Evolutionary conservation across 495 filamentous ascomycete species (phyloP).

Genomic region (Cairneyella variabilis): DNA sequence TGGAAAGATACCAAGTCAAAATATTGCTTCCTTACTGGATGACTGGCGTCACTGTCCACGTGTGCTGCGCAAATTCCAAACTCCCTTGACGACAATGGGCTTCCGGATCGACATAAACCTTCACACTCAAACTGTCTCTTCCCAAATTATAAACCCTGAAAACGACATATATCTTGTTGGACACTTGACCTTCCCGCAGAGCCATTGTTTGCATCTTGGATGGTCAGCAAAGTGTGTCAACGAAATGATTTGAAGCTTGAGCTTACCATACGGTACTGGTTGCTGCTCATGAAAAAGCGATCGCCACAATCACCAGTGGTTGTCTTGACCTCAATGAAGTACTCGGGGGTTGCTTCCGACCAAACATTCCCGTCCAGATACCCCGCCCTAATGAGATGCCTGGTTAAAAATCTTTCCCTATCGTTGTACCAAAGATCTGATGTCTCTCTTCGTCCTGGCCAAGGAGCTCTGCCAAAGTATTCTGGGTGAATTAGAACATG

Average conservation of each 20-base stretch:
- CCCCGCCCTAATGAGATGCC: constrained; percentile 29
- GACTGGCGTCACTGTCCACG: constrained; percentile 28
- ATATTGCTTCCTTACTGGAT: too few species aligned
- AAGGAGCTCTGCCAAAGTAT: constrained; percentile 33
- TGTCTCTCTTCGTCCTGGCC: constrained; percentile 16
- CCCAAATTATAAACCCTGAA: constrained; percentile 39
- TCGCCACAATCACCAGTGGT: background rate
- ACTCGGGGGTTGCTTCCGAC: constrained; percentile 28
- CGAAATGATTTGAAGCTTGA: background rate
- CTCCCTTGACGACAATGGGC: constrained; percentile 18
- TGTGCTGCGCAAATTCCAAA: constrained; percentile 28
- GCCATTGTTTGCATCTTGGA: constrained; percentile 1
- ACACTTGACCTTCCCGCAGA: constrained; percentile 18
- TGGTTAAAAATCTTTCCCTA: constrained; percentile 23
- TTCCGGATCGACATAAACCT: constrained; percentile 37
- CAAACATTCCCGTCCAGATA: constrained; percentile 30
- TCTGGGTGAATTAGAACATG: constrained; percentile 32
- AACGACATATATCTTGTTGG: constrained; percentile 34
- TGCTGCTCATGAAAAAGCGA: background rate
- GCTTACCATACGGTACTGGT: constrained; percentile 36
- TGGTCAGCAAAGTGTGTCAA: background rate
- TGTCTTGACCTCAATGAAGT: constrained; percentile 30
- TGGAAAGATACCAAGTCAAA: too few species aligned
- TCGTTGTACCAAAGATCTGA: constrained; percentile 13
- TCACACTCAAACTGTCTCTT: constrained; percentile 27